These are phyloP conservation scores for Fusarium mundagurra DNA, from an alignment of 2,329 filamentous ascomycete genomes.

Conservation along the genomic window DNA sequence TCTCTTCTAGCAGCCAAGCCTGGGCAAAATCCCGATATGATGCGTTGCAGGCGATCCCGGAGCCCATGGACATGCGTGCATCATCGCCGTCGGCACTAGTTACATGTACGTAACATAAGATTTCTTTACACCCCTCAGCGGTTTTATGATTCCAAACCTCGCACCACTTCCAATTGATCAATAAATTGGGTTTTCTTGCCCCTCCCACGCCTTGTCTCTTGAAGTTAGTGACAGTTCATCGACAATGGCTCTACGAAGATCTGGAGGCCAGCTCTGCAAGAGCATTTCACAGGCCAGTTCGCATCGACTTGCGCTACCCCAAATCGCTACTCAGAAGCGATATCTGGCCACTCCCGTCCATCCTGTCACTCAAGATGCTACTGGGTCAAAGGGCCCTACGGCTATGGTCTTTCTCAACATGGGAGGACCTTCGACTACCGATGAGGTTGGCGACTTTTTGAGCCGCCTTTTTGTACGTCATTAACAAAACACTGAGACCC, in stretches of 20 bases:
- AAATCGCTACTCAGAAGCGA: constrained; percentile 46
- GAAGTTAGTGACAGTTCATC: not conserved
- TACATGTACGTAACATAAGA: constrained; percentile 23
- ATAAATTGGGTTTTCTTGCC: not conserved
- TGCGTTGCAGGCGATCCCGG: constrained; percentile 38
- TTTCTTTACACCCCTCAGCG: constrained; percentile 33
- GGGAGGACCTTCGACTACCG: constrained; percentile 90
- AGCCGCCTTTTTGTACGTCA: constrained; percentile 86
- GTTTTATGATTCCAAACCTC: constrained; percentile 29
- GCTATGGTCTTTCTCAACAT: constrained; percentile 99
- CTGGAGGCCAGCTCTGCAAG: constrained; percentile 45
- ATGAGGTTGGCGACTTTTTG: constrained; percentile 89
- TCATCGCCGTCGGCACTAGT: constrained; percentile 39
- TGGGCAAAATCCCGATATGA: constrained; percentile 34
- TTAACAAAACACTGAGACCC: not conserved
- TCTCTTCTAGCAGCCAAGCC: constrained; percentile 9
- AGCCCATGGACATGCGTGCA: constrained; percentile 38
- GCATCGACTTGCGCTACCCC: constrained; percentile 44
- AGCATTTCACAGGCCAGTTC: constrained; percentile 40
- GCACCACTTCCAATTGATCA: constrained; percentile 27
- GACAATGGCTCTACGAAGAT: constrained; percentile 47
- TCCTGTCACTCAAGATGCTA: constrained; percentile 81
- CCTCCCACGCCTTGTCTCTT: not conserved
- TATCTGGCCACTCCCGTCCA: constrained; percentile 62
- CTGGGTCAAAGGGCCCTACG: constrained; percentile 80